Conservation (phyloP, 192 early-diverging fungal genomes). For the Podila verticillata region DNA sequence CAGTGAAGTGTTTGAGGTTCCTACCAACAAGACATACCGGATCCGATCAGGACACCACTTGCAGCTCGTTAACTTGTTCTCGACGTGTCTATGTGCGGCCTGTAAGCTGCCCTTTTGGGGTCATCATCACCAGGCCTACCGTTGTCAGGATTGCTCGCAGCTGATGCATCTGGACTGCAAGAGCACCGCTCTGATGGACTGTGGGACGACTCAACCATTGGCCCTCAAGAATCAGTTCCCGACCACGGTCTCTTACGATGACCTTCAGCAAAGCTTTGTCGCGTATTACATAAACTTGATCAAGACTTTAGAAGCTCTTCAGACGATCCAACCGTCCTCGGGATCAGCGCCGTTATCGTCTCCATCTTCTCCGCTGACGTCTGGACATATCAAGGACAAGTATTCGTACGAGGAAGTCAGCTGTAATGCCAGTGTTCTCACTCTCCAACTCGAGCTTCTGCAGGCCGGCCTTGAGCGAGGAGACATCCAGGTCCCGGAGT, state of each 20-base stretch:
- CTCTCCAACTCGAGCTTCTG: slow-evolving; percentile 27
- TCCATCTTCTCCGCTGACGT: background rate
- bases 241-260: slow-evolving; percentile 36
- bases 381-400: slow-evolving; percentile 12
- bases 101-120: slow-evolving; percentile 67
- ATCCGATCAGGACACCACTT: slow-evolving; percentile 56
- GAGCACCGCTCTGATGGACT: slow-evolving; percentile 4
- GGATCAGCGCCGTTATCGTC: slow-evolving; percentile 12
- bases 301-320: slow-evolving; percentile 19
- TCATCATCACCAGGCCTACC: slow-evolving; percentile 62
- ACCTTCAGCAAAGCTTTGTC: slow-evolving; percentile 46
- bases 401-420: slow-evolving; percentile 45
- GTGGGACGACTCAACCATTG: background rate
- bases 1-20: slow-evolving; percentile 1
- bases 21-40: slow-evolving; percentile 6
- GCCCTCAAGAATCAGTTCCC: slow-evolving; percentile 42
- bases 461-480: slow-evolving; percentile 26
- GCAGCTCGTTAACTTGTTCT: slow-evolving; percentile 63
- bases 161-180: slow-evolving; percentile 60
- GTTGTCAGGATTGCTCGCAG: slow-evolving; percentile 59
- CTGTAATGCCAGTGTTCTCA: slow-evolving; percentile 30
- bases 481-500: slow-evolving; percentile 31
- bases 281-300: slow-evolving; percentile 38
- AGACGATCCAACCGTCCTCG: slow-evolving; percentile 45
- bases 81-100: slow-evolving; percentile 58